Evolutionary conservation across 148 eudicot species (phyloP).

Genomic region (Rhododendron vialii): DNA sequence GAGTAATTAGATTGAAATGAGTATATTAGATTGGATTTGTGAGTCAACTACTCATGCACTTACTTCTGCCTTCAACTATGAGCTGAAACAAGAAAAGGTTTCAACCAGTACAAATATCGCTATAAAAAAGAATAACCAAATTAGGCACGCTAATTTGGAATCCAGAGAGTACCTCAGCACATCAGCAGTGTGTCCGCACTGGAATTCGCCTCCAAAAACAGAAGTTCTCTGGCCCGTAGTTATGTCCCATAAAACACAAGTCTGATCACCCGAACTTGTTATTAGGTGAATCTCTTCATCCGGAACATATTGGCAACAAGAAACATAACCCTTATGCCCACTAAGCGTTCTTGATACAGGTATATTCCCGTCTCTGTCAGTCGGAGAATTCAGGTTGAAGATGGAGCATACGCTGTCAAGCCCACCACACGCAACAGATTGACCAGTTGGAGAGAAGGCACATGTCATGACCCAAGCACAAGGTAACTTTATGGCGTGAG

Average conservation of each 20-base stretch:
- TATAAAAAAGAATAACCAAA: not conserved
- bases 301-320: constrained; percentile 90
- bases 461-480: constrained; percentile 99
- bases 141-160: not conserved
- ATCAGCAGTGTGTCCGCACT: constrained; percentile 91
- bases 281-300: constrained; percentile 83
- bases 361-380: constrained; percentile 72
- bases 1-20: not conserved
- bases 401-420: constrained; percentile 91
- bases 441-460: constrained; percentile 93
- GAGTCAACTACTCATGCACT: not conserved
- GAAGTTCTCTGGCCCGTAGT: constrained; percentile 89
- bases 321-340: constrained; percentile 97
- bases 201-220: constrained; percentile 98
- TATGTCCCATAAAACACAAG: constrained; percentile 96
- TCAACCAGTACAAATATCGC: not conserved
- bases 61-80: constrained; percentile 2
- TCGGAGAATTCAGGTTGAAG: constrained; percentile 74
- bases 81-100: constrained; percentile 2
- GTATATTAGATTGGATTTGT: constrained; percentile 4
- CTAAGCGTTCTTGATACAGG: constrained; percentile 84
- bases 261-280: constrained; percentile 91
- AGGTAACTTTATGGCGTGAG: constrained; percentile 90
- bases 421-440: constrained; percentile 96
- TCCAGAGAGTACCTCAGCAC: constrained; percentile 61